These are phyloP conservation scores for Xeromyces bisporus DNA, from an alignment of 495 filamentous ascomycete species.

Conservation along the genomic window DNA sequence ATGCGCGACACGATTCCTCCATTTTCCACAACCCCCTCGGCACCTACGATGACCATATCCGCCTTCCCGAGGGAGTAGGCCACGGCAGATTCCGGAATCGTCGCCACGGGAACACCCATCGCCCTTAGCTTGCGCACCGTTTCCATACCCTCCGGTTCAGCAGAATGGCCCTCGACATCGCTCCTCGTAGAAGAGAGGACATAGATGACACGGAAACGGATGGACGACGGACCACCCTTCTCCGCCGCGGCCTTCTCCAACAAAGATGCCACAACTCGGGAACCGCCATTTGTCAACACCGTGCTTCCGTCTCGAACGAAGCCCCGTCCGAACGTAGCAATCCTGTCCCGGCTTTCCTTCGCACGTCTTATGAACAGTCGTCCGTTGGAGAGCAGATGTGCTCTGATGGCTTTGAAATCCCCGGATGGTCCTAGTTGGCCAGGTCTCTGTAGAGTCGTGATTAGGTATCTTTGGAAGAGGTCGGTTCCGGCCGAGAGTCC, in stretches of 20 bases:
- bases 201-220: slow-evolving; percentile 74
- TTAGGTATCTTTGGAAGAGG: slow-evolving; percentile 85
- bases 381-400: slow-evolving; percentile 68
- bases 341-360: slow-evolving; percentile 67
- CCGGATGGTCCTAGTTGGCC: slow-evolving; percentile 33
- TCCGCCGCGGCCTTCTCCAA: slow-evolving; percentile 55
- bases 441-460: slow-evolving; percentile 46
- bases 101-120: slow-evolving; percentile 66
- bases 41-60: slow-evolving; percentile 70
- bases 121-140: slow-evolving; percentile 52
- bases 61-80: slow-evolving; percentile 73
- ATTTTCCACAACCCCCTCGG: slow-evolving; percentile 89
- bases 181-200: slow-evolving; percentile 33
- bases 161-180: slow-evolving; percentile 14
- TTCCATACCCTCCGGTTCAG: slow-evolving; percentile 39
- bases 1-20: slow-evolving; percentile 80
- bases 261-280: slow-evolving; percentile 63
- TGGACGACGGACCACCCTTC: slow-evolving; percentile 33
- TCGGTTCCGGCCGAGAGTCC: slow-evolving; percentile 84
- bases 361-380: slow-evolving; percentile 72
- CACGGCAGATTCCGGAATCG: slow-evolving; percentile 63
- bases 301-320: slow-evolving; percentile 62
- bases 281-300: slow-evolving; percentile 77
- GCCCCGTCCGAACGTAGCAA: slow-evolving; percentile 58
- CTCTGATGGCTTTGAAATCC: slow-evolving; percentile 67